These are phyloP conservation scores for Penicillium decumbens DNA, from an alignment of 2,329 filamentous ascomycete genomes.

Conservation along the genomic window DNA sequence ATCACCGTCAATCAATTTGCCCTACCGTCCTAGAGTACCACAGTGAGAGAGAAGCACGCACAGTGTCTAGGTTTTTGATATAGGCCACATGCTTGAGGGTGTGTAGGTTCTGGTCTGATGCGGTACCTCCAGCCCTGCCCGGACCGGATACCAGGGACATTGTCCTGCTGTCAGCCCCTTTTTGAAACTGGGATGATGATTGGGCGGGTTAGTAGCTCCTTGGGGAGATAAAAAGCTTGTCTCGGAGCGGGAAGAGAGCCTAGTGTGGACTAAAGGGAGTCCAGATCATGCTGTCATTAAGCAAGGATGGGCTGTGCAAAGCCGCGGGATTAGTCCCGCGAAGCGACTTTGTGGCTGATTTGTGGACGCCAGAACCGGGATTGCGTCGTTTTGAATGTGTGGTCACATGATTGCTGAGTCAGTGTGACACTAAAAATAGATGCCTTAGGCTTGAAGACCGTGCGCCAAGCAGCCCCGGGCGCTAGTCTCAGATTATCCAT, in stretches of 20 bases:
- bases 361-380: background rate
- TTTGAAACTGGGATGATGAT: slow-evolving; percentile 5
- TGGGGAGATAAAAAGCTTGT: slow-evolving; percentile 4
- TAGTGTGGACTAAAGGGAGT: background rate
- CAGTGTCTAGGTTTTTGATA: slow-evolving; percentile 84
- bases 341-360: slow-evolving; percentile 8
- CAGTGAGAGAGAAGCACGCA: slow-evolving; percentile 45
- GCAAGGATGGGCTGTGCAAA: slow-evolving; percentile 12
- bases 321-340: slow-evolving; percentile 12
- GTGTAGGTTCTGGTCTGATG: slow-evolving; percentile 47
- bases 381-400: slow-evolving; percentile 11
- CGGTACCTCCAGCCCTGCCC: slow-evolving; percentile 46
- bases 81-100: slow-evolving; percentile 77
- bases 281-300: slow-evolving; percentile 17
- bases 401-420: slow-evolving; percentile 8
- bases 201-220: slow-evolving; percentile 16
- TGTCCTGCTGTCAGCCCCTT: background rate
- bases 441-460: background rate
- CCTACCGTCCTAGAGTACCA: slow-evolving; percentile 3
- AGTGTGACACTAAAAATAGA: background rate
- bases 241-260: background rate
- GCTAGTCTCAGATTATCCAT: slow-evolving; percentile 17
- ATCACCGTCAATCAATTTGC: slow-evolving; percentile 34
- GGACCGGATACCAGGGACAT: slow-evolving; percentile 61
- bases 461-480: slow-evolving; percentile 11